Conservation (phyloP, 306 rosid species). For the Ziziphus jujuba region DNA sequence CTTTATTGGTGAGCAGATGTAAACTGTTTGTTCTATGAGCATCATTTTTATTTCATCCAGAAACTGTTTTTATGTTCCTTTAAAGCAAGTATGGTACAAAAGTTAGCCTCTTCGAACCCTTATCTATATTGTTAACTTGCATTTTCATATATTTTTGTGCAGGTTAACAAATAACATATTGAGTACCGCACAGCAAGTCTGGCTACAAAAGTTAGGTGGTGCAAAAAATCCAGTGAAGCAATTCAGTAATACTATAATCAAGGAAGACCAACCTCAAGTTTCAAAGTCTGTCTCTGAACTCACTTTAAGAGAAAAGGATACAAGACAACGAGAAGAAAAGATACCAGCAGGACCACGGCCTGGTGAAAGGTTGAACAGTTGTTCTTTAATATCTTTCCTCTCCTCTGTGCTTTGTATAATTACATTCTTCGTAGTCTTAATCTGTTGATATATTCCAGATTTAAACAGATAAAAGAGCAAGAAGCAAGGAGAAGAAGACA, state of each 20-base stretch:
- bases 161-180: constrained; percentile 95
- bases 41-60: background rate
- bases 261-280: constrained; percentile 46
- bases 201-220: constrained; percentile 96
- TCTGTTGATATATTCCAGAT: constrained; percentile 49
- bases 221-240: constrained; percentile 58
- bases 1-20: constrained; percentile 81
- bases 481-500: constrained; percentile 62
- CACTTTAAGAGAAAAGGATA: constrained; percentile 32
- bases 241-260: constrained; percentile 39
- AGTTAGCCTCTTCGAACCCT: background rate
- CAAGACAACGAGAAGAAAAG: constrained; percentile 45
- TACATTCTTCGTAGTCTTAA: constrained; percentile 23
- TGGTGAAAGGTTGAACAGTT: constrained; percentile 74
- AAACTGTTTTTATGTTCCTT: constrained; percentile 8
- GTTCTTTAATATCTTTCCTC: background rate
- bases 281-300: constrained; percentile 49
- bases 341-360: constrained; percentile 54
- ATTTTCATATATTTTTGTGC: constrained; percentile 26
- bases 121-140: constrained; percentile 22
- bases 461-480: constrained; percentile 79
- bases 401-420: constrained; percentile 2
- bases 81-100: no score
- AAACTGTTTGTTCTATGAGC: constrained; percentile 17
- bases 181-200: constrained; percentile 92